Conservation (phyloP, 352 stramenopile species). For the Phytophthora ramorum region DNA sequence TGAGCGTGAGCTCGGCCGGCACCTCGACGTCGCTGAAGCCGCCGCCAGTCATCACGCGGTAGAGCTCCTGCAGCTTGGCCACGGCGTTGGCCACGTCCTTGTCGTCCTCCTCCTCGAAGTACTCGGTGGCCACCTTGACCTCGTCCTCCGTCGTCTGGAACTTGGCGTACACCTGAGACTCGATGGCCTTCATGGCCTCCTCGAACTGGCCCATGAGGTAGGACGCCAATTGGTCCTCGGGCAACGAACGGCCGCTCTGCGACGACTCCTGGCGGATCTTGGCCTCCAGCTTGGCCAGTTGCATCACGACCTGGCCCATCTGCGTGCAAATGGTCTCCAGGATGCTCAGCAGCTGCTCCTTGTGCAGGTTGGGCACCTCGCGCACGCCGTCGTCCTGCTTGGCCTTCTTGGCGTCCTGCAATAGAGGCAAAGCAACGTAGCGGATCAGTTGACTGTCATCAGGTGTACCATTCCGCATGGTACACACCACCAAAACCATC, state of each 20-base stretch:
- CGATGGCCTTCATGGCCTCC: slow-evolving; percentile 91
- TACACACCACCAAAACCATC: slow-evolving; percentile 3
- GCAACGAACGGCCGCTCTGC: slow-evolving; percentile 80
- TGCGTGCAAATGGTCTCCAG: slow-evolving; percentile 89
- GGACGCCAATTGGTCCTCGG: slow-evolving; percentile 86
- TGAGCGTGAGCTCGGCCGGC: slow-evolving; percentile 79
- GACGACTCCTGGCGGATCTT: slow-evolving; percentile 91
- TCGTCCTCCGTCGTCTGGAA: slow-evolving; percentile 91
- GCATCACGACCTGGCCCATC: slow-evolving; percentile 91
- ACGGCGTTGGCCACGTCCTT: slow-evolving; percentile 87
- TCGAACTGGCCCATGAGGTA: slow-evolving; percentile 92
- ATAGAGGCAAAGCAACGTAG: neutral
- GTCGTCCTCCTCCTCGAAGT: slow-evolving; percentile 90
- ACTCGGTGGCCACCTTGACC: slow-evolving; percentile 87
- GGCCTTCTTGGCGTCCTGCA: slow-evolving; percentile 59
- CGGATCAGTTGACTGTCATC: neutral
- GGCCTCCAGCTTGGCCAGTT: slow-evolving; percentile 86
- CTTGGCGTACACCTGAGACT: slow-evolving; percentile 90
- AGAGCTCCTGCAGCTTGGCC: slow-evolving; percentile 88
- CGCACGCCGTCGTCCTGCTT: slow-evolving; percentile 67
- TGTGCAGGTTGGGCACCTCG: slow-evolving; percentile 86
- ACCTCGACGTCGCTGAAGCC: slow-evolving; percentile 86
- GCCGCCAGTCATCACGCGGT: slow-evolving; percentile 88
- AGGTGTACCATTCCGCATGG: neutral
- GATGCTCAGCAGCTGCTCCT: slow-evolving; percentile 89